Base-by-base conservation (phyloP, 345 rosid genomes). In the Eucalyptus urophylla region DNA sequence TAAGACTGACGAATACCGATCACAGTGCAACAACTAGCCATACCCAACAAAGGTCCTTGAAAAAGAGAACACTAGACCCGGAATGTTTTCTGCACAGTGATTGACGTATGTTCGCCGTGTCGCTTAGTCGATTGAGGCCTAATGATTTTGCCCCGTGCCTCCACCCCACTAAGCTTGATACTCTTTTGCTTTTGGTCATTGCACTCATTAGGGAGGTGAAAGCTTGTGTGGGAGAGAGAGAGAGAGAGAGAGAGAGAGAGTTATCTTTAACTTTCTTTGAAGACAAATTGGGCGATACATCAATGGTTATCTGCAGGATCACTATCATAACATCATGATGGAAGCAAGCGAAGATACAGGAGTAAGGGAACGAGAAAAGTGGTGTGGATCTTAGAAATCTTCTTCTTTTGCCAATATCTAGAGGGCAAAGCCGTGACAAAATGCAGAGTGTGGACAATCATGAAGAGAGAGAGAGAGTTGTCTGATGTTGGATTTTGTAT, bases 181-280 rank as follows among this genome's bases (percentile, higher is more conserved):
- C 89, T 53, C 89, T 90, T 91, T 90, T 81, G 81, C 87, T 89
- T 91, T 90, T 89, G 88, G 51, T 76, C 58, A n/a, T 7, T 60
- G 92, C 91, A 91, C 90, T 90, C 91, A 92, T 90, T 89, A 85
- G 45, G 44, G 56, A 53, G 88, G 89, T 56, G 89, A 80, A 87
- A 88, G 43, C 65, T 40, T 89, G 89, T 54, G 87, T 27, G 88
- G 88, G 69, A 12, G 45, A 40, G 76, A 16, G 47, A 40, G 49
- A 40, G 12, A 80, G 24, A 27, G n/a, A 83, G 22, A 87, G 49
- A 76, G 27, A 76, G 83, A 40, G 47, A 76, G 83, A 76, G 29
- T 40, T 40, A n/a, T 21, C 88, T 89, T 90, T 91, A 27, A 86
- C 87, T 60, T 62, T 89, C 60, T 49, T 49, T 8, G 85, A 44